Conservation (phyloP, 2,329 filamentous ascomycete species). For the Zopfia rhizophila region DNA sequence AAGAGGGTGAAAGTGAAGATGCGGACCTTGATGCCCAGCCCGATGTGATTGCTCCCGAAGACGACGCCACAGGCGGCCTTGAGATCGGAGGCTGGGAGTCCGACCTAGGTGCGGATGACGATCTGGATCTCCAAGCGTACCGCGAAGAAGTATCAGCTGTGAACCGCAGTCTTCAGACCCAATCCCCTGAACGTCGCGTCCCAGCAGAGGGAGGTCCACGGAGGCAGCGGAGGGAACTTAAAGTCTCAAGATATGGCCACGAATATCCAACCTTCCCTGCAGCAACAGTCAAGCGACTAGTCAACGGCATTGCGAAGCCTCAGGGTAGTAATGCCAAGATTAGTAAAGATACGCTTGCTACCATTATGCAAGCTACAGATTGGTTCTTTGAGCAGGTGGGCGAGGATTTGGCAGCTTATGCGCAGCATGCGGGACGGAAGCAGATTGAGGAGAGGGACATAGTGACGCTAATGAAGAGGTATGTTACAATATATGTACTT, state of each 20-base stretch:
- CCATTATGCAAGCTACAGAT: slow-evolving; percentile 82
- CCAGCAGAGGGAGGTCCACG: slow-evolving; percentile 24
- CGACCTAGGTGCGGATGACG: slow-evolving; percentile 35
- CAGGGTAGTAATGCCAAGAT: slow-evolving; percentile 76
- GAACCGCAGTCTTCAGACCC: slow-evolving; percentile 44
- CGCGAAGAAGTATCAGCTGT: slow-evolving; percentile 47
- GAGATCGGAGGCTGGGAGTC: slow-evolving; percentile 46
- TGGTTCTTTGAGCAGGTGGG: slow-evolving; percentile 93
- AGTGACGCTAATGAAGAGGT: slow-evolving; percentile 84
- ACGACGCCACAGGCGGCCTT: slow-evolving; percentile 25
- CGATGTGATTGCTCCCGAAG: background rate
- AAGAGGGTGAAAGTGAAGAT: slow-evolving; percentile 12
- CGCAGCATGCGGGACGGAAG: slow-evolving; percentile 82
- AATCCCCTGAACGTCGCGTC: slow-evolving; percentile 32
- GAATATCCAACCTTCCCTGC: slow-evolving; percentile 79
- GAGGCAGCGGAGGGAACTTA: slow-evolving; percentile 61
- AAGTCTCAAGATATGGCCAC: slow-evolving; percentile 75
- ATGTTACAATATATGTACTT: slow-evolving; percentile 49
- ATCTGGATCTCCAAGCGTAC: slow-evolving; percentile 44
- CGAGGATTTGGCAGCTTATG: slow-evolving; percentile 82
- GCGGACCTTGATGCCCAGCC: slow-evolving; percentile 3
- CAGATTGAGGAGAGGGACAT: slow-evolving; percentile 89
- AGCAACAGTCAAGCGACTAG: slow-evolving; percentile 76
- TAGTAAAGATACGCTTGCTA: slow-evolving; percentile 76
- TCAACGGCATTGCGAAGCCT: slow-evolving; percentile 70